Conservation (phyloP, 2,329 filamentous ascomycete genomes). For the Diaporthe longicolla region DNA sequence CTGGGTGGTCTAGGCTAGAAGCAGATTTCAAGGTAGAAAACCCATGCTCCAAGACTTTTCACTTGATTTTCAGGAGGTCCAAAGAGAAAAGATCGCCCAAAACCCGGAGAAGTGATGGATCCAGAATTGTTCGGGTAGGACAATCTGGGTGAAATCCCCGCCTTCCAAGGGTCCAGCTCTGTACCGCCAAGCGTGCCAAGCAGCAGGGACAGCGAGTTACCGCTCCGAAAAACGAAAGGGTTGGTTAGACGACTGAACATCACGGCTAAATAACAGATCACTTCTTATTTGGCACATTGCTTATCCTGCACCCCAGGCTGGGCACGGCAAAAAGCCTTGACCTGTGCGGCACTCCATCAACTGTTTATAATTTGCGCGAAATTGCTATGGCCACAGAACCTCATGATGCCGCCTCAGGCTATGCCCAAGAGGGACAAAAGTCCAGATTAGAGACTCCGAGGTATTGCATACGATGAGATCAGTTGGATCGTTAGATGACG, state of each 20-base stretch:
- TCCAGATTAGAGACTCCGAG: conserved; percentile 17
- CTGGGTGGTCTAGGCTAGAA: background rate
- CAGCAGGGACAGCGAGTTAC: conserved; percentile 3
- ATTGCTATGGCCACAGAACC: conserved; percentile 10
- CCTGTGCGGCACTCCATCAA: background rate
- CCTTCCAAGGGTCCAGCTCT: conserved; percentile 11
- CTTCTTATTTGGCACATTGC: background rate
- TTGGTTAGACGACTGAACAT: conserved; percentile 3
- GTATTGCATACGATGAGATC: background rate
- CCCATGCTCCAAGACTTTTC: background rate
- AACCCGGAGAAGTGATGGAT: background rate
- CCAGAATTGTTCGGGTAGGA: background rate
- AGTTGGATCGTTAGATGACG: background rate
- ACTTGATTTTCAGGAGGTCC: background rate
- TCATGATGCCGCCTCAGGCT: background rate
- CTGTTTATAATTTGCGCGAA: conserved; percentile 8
- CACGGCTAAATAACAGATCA: conserved; percentile 20
- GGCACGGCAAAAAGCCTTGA: conserved; percentile 17
- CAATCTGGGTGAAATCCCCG: background rate
- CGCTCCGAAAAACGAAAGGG: background rate
- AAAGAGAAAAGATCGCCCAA: background rate
- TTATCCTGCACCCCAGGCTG: conserved; percentile 5
- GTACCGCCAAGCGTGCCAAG: conserved; percentile 26
- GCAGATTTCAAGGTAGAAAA: background rate
- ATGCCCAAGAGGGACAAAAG: background rate